Evolutionary conservation across 768 basidiomycete species (phyloP), one percentile per base, ranked within the genome.

Genomic region (Kwoniella botswanensis): DNA sequence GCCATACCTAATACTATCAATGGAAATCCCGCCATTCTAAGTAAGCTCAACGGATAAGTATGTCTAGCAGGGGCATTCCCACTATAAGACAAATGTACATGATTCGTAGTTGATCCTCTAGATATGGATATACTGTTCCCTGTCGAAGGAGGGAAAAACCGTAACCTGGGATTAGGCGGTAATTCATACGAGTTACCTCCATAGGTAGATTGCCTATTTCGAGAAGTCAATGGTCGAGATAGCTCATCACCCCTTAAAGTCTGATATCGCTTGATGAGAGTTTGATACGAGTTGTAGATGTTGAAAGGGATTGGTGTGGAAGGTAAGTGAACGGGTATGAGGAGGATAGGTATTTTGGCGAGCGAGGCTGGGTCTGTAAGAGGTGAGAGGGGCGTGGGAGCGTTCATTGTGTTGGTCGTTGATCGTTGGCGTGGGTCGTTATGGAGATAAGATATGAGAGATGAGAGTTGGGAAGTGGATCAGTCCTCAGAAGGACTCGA

Each of bases 1-100:
- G 76, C 73, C 65, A 99, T 87, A 11, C 95, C 97, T 76, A 99
- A 90, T 64, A 96, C 90, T 22, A 91, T 93, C 18, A 98, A 85
- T 2, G 94, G 90, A 91, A 94, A 60, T 89, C 88, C 53, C 89
- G 84, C 61, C 71, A 83, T 56, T 73, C 85, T 88, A 73, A 98
- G 86, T 56, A 95, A 87, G 54, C 90, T 87, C 56, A 97, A 84
- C 7, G 90, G 85, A 12, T 86, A 77, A 74, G 93, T 90, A 35
- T 90, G 88, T 67, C 85, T 86, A n/a, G 90, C 88, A 3, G 88
- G 89, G 3, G 90, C 92, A 82, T 91, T 92, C 1, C 89, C 88
- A 15, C 89, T 87, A 80, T 90, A 98, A 62, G 87, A 88, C 46
- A 98, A 86, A 74, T 95, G 92, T 26, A 99, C 85, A 82, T 90